Evolutionary conservation across 1,284 basidiomycete genomes (phyloP), one percentile per base, ranked within the genome.

Genomic region (Cryptococcus jaspeensis): DNA sequence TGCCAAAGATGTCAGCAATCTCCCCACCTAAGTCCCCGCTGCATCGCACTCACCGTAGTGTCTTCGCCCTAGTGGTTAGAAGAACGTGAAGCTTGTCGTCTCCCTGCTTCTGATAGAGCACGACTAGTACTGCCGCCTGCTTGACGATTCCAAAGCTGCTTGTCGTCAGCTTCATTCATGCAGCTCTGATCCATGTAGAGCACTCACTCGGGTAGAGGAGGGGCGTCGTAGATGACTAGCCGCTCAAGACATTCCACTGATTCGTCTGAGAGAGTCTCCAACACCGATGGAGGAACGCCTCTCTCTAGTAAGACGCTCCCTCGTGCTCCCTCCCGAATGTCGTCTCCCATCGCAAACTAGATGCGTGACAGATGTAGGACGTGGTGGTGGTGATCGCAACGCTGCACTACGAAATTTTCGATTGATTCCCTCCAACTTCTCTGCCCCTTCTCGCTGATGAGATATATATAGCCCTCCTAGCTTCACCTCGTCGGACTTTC

Each of bases 31-130:
- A 23, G 16, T 16, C 15, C 8, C 13, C 32, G 35, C 4, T n/a
- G 35, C 39, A 32, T 11, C 5, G 3, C 2, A 63, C 69, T 60
- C 38, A 73, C 54, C 90, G 81, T 22, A 93, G 79, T 5, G 80
- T 77, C 74, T 89, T 90, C 1, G 89, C 88, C 12, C 91, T 83
- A 2, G 90, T 93, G 0, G 91, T 93, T 47, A 93, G 79, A 15
- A 93, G 79, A 1, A 93, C 90, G 13, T 86, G 83, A 3, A 93
- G 78, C 18, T 69, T 62, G 18, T 67, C 61, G 45, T 82, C 74
- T 11, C 82, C 85, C 2, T 80, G 80, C 25, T 82, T 77, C 70
- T 92, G 87, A 64, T 85, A 93, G 0, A 94, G 77, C 5, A 89
- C 78, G 3, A 92, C 84, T 1, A 93, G 81, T 0, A 93, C 90